Percentiles rank a stretch among this genome's conserved stretches.
phyloP scores from a whole-genome alignment of 129 eudicot species.

The Deinandra increscens region DNA sequence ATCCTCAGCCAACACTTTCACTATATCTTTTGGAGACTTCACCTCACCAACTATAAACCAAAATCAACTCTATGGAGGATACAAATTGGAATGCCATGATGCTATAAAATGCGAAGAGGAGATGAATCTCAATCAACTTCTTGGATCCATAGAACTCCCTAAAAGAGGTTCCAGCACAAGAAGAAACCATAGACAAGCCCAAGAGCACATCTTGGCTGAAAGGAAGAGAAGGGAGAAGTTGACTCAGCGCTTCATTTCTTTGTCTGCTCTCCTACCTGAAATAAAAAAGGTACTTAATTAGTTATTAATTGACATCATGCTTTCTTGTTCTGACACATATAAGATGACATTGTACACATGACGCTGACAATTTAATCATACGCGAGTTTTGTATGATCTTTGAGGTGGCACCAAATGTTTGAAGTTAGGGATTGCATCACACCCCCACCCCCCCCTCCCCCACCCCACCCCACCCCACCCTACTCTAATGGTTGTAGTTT shows the following conservation, averaged over 20 bases:
- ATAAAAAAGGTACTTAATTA: slow-evolving; percentile 36
- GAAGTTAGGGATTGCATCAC: too few species aligned
- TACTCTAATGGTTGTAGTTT: too few species aligned
- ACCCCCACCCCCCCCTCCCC: too few species aligned
- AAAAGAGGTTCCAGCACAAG: slow-evolving; percentile 17
- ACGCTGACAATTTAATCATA: too few species aligned
- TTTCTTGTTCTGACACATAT: not conserved
- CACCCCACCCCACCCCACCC: too few species aligned
- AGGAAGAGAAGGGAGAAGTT: slow-evolving; percentile 44
- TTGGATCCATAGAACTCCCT: slow-evolving; percentile 31
- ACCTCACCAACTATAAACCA: slow-evolving; percentile 21
- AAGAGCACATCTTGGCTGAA: slow-evolving; percentile 37
- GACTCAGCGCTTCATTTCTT: slow-evolving; percentile 29
- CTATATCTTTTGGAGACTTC: slow-evolving; percentile 31
- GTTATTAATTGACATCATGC: not conserved
- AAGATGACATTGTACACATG: too few species aligned
- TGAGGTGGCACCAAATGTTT: too few species aligned
- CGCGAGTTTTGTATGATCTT: too few species aligned
- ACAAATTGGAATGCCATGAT: slow-evolving; percentile 16
- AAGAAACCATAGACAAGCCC: slow-evolving; percentile 34
- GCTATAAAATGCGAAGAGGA: slow-evolving; percentile 11
- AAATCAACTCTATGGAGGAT: slow-evolving; percentile 16
- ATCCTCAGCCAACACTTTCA: slow-evolving; percentile 32
- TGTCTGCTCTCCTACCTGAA: slow-evolving; percentile 34
- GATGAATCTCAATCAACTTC: slow-evolving; percentile 30